A percentile compares a stretch with the other conserved stretches of the same genome.
Conservation (phyloP, 805 yeast species). For the Schwanniomyces occidentalis region DNA sequence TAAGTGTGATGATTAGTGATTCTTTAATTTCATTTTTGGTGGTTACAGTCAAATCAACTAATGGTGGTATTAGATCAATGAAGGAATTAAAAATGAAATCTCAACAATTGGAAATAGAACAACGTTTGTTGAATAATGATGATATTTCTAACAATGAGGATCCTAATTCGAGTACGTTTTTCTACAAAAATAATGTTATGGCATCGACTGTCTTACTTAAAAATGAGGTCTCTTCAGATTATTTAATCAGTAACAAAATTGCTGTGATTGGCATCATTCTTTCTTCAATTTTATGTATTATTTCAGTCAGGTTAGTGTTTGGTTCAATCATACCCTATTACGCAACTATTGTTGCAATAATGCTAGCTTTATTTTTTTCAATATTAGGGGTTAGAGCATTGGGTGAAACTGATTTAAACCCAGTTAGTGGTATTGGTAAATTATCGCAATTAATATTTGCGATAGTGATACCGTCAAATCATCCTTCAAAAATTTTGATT, state of each 20-base stretch:
- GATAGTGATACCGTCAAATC: constrained; percentile 65
- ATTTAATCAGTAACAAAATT: constrained; percentile 50
- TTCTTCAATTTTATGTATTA: constrained; percentile 68
- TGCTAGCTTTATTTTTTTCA: constrained; percentile 76
- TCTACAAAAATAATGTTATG: too few relatives aligned
- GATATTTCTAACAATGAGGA: too few relatives aligned
- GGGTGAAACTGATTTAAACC: constrained; percentile 96
- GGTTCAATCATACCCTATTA: constrained; percentile 70
- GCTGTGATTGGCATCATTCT: constrained; percentile 61
- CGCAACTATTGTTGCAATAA: constrained; percentile 65
- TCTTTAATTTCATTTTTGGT: constrained; percentile 78
- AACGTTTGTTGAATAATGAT: too few relatives aligned
- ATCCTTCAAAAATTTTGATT: constrained; percentile 79
- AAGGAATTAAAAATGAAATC: too few relatives aligned
- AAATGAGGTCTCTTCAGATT: constrained; percentile 34
- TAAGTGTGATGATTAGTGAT: constrained; percentile 92
- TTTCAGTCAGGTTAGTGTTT: constrained; percentile 66
- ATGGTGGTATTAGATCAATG: constrained; percentile 8
- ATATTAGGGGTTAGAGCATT: constrained; percentile 88
- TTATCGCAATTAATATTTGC: constrained; percentile 89
- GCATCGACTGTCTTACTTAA: too few relatives aligned
- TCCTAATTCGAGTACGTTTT: not conserved
- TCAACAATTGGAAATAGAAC: not conserved
- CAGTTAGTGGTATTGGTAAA: constrained; percentile 96
- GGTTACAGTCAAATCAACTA: constrained; percentile 49